Percentiles rank a stretch among this genome's conserved stretches.
Evolutionary conservation across 2,329 filamentous ascomycete genomes (phyloP).

Genomic region (Thelonectria olida): DNA sequence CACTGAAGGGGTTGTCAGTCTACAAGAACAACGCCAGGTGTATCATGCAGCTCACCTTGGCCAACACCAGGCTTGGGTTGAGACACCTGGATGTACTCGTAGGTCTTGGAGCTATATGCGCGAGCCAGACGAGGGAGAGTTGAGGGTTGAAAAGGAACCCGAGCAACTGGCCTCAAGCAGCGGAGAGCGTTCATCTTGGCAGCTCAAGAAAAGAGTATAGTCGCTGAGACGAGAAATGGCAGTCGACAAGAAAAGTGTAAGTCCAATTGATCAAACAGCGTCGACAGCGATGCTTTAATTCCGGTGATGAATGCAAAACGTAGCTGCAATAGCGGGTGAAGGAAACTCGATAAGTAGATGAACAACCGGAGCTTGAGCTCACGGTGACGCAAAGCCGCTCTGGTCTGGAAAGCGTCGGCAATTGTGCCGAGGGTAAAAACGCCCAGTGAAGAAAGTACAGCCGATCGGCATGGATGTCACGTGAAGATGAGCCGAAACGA

Average conservation of each 20-base stretch:
- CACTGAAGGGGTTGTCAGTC: constrained; percentile 63
- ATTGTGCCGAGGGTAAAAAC: constrained; percentile 40
- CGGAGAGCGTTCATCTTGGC: constrained; percentile 62
- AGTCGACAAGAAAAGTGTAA: not conserved
- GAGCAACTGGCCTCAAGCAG: constrained; percentile 64
- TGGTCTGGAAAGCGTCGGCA: constrained; percentile 33
- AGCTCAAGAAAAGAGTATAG: constrained; percentile 6
- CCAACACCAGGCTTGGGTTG: constrained; percentile 89
- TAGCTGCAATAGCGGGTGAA: not conserved
- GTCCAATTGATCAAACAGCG: not conserved
- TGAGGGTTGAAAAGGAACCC: constrained; percentile 60
- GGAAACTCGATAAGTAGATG: not conserved
- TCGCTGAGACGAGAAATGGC: not conserved
- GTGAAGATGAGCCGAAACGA: constrained; percentile 24
- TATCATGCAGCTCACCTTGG: constrained; percentile 68
- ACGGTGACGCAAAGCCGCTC: constrained; percentile 37
- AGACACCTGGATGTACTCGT: constrained; percentile 85
- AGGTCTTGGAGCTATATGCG: constrained; percentile 64
- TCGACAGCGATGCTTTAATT: not conserved
- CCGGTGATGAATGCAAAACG: not conserved
- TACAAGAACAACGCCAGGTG: constrained; percentile 8
- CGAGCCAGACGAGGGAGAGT: constrained; percentile 66
- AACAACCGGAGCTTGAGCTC: not conserved
- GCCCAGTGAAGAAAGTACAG: constrained; percentile 32
- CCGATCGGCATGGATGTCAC: constrained; percentile 30